Conservation (phyloP, 352 stramenopile species). For the Phytopythium aichiense region DNA sequence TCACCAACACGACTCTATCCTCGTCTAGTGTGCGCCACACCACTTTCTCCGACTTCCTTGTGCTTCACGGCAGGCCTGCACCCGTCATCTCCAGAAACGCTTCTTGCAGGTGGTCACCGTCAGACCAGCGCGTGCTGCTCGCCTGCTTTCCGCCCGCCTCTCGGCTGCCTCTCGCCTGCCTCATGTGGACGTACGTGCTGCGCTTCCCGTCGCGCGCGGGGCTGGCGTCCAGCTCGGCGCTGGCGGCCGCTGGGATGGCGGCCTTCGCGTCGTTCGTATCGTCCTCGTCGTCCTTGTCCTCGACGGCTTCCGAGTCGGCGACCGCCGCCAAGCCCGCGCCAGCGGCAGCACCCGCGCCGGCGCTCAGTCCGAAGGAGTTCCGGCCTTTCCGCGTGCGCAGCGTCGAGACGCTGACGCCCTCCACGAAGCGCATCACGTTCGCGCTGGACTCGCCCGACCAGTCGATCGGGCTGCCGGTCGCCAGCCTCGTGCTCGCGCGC, state of each 20-base stretch:
- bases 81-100: conserved; percentile 8
- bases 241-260: conserved; percentile 37
- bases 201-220: conserved; percentile 40
- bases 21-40: neutral
- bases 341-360: conserved; percentile 10
- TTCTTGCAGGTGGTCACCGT: neutral
- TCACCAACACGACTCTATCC: neutral
- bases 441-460: conserved; percentile 50
- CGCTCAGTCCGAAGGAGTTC: conserved; percentile 63
- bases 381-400: conserved; percentile 71
- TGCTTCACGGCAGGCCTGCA: neutral
- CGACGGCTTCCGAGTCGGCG: conserved; percentile 9
- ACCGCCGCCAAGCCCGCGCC: neutral
- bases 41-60: neutral
- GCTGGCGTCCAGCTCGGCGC: conserved; percentile 24
- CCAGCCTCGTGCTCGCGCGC: conserved; percentile 61
- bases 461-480: conserved; percentile 58
- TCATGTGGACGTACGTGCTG: conserved; percentile 46
- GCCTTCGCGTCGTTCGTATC: conserved; percentile 28
- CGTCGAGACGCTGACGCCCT: conserved; percentile 65
- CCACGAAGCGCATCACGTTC: conserved; percentile 80
- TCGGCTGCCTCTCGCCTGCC: neutral
- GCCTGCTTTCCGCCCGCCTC: no score
- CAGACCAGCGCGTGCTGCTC: no score
- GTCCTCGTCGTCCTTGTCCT: conserved; percentile 11